These are phyloP conservation scores for Amylocarpus encephaloides DNA, from an alignment of 2,329 filamentous ascomycete species.

Conservation along the genomic window DNA sequence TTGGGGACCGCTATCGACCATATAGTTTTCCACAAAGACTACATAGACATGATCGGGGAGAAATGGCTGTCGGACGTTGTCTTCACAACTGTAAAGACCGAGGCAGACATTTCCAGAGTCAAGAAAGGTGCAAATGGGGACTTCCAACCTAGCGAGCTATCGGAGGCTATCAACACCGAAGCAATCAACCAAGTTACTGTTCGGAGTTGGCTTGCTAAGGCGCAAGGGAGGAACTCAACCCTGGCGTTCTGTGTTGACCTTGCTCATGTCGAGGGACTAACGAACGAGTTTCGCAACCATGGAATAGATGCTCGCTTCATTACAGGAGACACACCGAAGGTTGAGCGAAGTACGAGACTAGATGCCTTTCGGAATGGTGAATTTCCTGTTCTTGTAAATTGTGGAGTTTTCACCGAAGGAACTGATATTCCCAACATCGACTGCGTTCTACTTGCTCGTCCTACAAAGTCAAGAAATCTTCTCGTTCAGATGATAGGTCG, in stretches of 20 bases:
- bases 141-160: slow-evolving; percentile 73
- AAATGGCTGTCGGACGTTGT: slow-evolving; percentile 89
- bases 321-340: slow-evolving; percentile 70
- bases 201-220: slow-evolving; percentile 77
- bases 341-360: slow-evolving; percentile 63
- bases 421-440: slow-evolving; percentile 98
- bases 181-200: slow-evolving; percentile 79
- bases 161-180: slow-evolving; percentile 73
- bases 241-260: slow-evolving; percentile 93
- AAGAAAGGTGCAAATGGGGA: slow-evolving; percentile 62
- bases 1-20: slow-evolving; percentile 84
- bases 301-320: slow-evolving; percentile 81
- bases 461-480: slow-evolving; percentile 87
- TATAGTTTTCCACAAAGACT: slow-evolving; percentile 91
- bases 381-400: slow-evolving; percentile 87
- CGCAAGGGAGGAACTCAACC: slow-evolving; percentile 69
- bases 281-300: slow-evolving; percentile 65
- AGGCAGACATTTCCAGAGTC: slow-evolving; percentile 70
- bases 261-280: slow-evolving; percentile 70
- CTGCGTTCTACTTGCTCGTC: slow-evolving; percentile 80
- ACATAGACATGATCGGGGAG: slow-evolving; percentile 75
- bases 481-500: slow-evolving; percentile 97
- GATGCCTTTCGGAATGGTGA: slow-evolving; percentile 69
- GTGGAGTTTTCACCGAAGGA: slow-evolving; percentile 93
- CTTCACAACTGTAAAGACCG: slow-evolving; percentile 86